Conservation (phyloP, 768 basidiomycete species). For the Collybia sp. region DNA sequence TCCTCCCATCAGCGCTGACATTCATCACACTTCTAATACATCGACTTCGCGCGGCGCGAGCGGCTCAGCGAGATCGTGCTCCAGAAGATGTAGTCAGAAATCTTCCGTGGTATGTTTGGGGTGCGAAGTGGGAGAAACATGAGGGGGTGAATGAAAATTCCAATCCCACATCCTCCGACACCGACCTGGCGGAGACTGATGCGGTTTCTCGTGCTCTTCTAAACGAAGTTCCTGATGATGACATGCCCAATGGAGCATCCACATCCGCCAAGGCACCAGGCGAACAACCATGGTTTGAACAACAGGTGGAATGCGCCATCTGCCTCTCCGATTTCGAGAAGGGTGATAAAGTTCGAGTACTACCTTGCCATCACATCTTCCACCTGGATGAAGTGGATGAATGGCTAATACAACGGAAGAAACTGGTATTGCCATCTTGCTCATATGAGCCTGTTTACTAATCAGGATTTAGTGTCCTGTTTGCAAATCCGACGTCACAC, state of each 20-base stretch:
- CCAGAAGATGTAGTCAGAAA: constrained; percentile 75
- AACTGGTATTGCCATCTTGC: constrained; percentile 51
- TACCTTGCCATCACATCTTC: constrained; percentile 95
- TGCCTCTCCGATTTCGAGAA: constrained; percentile 83
- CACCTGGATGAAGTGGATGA: constrained; percentile 88
- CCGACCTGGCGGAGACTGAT: constrained; percentile 34
- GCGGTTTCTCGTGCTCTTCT: constrained; percentile 5
- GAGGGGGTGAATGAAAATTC: constrained; percentile 32
- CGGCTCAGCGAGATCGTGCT: constrained; percentile 79
- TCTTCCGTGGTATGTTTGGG: constrained; percentile 83
- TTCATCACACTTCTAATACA: constrained; percentile 88
- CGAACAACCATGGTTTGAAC: constrained; percentile 71
- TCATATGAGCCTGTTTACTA: constrained; percentile 5
- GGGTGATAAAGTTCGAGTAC: constrained; percentile 85
- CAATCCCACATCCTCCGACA: constrained; percentile 23
- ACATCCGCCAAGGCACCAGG: constrained; percentile 27
- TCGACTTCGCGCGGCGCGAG: constrained; percentile 77
- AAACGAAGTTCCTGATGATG: constrained; percentile 13
- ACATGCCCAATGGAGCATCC: constrained; percentile 27
- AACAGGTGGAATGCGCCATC: constrained; percentile 87
- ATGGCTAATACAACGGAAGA: constrained; percentile 91
- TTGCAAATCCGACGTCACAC: constrained; percentile 90
- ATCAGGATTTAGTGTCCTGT: constrained; percentile 67
- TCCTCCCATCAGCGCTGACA: constrained; percentile 87
- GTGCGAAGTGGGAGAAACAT: constrained; percentile 79